Base-by-base conservation (phyloP, 768 basidiomycete genomes). In the Kwoniella pini region DNA sequence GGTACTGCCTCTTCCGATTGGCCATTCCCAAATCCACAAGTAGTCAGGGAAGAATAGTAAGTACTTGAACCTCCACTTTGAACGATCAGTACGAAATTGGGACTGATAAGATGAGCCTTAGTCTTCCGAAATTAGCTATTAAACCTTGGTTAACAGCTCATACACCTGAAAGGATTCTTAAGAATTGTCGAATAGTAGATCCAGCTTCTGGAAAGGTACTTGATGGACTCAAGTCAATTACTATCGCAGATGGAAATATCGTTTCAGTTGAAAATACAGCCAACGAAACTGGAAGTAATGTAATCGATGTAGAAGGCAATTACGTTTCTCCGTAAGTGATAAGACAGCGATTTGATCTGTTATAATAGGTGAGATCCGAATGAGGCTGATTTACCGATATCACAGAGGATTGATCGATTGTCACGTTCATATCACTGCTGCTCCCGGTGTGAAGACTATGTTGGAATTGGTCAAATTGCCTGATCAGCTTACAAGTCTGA, bases 401-500 rank as follows among this genome's bases (percentile, higher is more conserved):
- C 43, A 30, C 27, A 57, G 55, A 43, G 82, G 82, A 1, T 69
- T 82, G n/a, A 80, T 82, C 49, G 82, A 82, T 68, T 78, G 79
- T 43, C 82, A 82, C 71, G 81, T 82, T 0, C 82, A 82, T 59
- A 77, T 81, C 52, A 79, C 79, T 1, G 81, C 81, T 4, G 77
- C 79, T 0, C 81, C 81, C 0, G 82, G 82, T 40, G 77, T 78
- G 4, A 67, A 65, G 63, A 79, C 77, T 15, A 79, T 82, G 73
- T 62, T 69, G 10, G 81, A 82, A 15, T 66, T 80, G 13, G 69
- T 76, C 9, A 55, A 53, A 40, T 40, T 53, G 21, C 36, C 51
- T 42, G 51, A 53, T 53, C 51, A 53, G n/a, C n/a, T 39, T 30
- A 42, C 39, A 9, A 53, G 36, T 53, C 26, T 53, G 51, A 38